Evolutionary conservation across 176 grass and related monocot genomes (phyloP), one percentile per base, ranked within the genome.

Genomic region (Rhipidocladum racemiflorum): DNA sequence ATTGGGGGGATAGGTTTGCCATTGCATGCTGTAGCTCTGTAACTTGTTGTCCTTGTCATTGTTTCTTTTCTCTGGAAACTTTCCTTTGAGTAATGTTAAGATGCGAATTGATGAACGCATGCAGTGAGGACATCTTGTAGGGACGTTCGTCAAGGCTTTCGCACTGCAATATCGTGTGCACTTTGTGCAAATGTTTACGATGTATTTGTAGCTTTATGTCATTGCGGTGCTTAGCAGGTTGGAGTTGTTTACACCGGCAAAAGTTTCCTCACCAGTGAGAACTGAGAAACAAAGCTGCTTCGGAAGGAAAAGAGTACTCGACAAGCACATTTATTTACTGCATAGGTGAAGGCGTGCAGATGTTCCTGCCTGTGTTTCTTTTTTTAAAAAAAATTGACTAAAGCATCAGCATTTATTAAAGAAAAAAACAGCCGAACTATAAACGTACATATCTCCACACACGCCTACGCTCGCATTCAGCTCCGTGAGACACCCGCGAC

Each of bases 151-250:
- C 24, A 24, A 8, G 54, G 25, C 32, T 49, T 59, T 78, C 39
- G 32, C 32, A 63, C 24, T 49, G 16, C 51, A 61, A 69, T 38
- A 61, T 78, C 15, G 2, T 16, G 18, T 79, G 54, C 40, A 25
- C 53, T 79, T 84, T 88, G 5, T 28, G 40, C 23, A 77, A 62
- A 76, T n/a, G 78, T 70, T 70, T 53, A 61, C 55, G 5, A 23
- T 50, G 57, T 38, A 2, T 35, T 79, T 10, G 29, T 49, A 40
- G 36, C 34, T 60, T 6, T 49, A 35, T 56, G 53, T 16, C 24
- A 51, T 44, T 62, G 45, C 73, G 25, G 29, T 39, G 38, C 57
- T 20, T 38, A 27, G 65, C 6, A 36, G 61, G 28, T 27, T 70
- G 64, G 3, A 27, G 28, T 50, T 70, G 39, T 61, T 70, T 68